Percentiles rank a stretch among this genome's conserved stretches.
Conservation (phyloP, 2,329 filamentous ascomycete genomes). For the Colletotrichum tropicicola region DNA sequence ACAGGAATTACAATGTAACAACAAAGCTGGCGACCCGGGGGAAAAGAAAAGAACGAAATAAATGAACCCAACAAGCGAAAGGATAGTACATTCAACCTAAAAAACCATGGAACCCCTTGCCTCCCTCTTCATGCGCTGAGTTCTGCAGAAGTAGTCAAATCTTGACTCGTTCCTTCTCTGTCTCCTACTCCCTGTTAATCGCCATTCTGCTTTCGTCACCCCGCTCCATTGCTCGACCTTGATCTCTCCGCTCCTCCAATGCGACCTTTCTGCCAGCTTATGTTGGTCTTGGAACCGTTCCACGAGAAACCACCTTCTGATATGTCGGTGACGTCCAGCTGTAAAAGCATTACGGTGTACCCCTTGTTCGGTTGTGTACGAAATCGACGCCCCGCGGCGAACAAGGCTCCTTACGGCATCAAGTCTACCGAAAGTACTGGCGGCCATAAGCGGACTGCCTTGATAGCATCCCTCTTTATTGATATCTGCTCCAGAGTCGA, state of each 20-base stretch:
- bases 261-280: not conserved
- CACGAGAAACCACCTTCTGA: not conserved
- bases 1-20: too few relatives aligned
- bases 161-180: not conserved
- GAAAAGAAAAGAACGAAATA: too few relatives aligned
- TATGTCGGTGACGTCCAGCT: not conserved
- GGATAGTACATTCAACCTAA: too few relatives aligned
- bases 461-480: not conserved
- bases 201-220: not conserved
- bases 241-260: not conserved
- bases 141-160: not conserved
- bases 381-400: not conserved
- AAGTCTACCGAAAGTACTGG: not conserved
- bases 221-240: not conserved
- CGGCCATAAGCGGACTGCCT: not conserved
- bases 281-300: not conserved
- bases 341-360: not conserved
- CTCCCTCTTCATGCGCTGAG: fast-evolving
- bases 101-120: not conserved
- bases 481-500: not conserved
- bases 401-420: not conserved
- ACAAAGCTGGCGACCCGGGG: too few relatives aligned
- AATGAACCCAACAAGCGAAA: too few relatives aligned
- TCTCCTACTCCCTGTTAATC: not conserved
- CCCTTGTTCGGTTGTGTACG: not conserved